phyloP scores from a whole-genome alignment of 1,284 basidiomycete species.

The Dichomitus squalens region DNA sequence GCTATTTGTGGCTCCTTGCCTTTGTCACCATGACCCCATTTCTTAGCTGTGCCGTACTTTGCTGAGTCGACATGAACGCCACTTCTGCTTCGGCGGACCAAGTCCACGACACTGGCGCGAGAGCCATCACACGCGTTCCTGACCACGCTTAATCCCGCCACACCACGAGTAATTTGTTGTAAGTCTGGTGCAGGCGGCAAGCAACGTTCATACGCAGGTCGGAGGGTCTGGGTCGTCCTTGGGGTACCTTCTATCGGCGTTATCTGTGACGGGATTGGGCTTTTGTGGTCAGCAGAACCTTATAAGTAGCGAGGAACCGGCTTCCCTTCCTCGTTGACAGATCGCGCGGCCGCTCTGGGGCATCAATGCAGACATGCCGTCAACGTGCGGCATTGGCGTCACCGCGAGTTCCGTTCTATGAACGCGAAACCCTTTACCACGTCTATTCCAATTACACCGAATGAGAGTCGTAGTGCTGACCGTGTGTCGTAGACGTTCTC shows the following conservation, averaged over 20 bases:
- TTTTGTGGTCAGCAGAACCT: constrained; percentile 9
- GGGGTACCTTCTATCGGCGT: constrained; percentile 3
- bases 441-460: not conserved
- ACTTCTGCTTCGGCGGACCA: not conserved
- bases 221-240: constrained; percentile 1
- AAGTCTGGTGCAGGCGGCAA: not conserved
- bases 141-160: not conserved
- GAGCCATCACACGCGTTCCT: not conserved
- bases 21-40: not conserved
- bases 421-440: not conserved
- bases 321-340: constrained; percentile 18
- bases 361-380: not conserved
- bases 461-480: constrained; percentile 2
- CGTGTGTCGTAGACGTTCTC: constrained; percentile 79
- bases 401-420: not conserved
- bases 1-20: not conserved
- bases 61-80: not conserved
- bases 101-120: not conserved
- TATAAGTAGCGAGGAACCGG: constrained; percentile 4
- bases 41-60: not conserved
- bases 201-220: not conserved
- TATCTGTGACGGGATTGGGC: not conserved
- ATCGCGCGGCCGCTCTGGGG: constrained; percentile 10
- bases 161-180: not conserved
- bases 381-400: not conserved